Evolutionary conservation across 2,329 filamentous ascomycete genomes (phyloP), one percentile per base, ranked within the genome.

Genomic region (Ophiostoma perfectum): DNA sequence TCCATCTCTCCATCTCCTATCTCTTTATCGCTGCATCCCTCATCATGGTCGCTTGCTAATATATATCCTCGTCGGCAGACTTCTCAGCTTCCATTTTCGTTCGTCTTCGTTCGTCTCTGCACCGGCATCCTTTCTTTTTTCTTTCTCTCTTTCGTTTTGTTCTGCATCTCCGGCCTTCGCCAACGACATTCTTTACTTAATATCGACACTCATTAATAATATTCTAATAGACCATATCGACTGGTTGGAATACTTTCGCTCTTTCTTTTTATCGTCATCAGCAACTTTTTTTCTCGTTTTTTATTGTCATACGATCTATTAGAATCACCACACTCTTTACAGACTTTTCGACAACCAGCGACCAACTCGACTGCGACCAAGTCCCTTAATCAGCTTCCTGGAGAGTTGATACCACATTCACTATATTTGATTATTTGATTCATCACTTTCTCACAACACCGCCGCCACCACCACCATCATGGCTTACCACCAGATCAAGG

Each of bases 131-230:
- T 65, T 71, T 68, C 16, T 71, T 71, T 65, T 72, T 67, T 73
- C 75, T 74, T 75, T 74, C 72, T 74, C 74, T 74, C 76, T 18
- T 14, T 65, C 45, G 27, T 75, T 74, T 75, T 74, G 72, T 73
- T 75, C 73, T 76, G 71, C 79, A 80, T 81, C 78, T 79, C 79
- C 79, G 78, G 78, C 76, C 73, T 77, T 77, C 78, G 80, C 82
- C 82, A 82, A 78, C 76, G 82, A 84, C 84, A 84, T 81, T 87
- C 83, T 78, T 86, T 86, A 81, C 74, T 75, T 76, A 75, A 74
- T 76, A 80, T 81, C 72, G 79, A 85, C 84, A 77, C 80, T 86
- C 84, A 74, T 86, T 86, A 86, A 86, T 86, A 86, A 86, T 86
- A 82, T 75, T 76, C 76, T 86, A 85, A 85, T 81, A 79, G 69